Conservation (phyloP, 1,284 basidiomycete species). For the Hemileia vastatrix region DNA sequence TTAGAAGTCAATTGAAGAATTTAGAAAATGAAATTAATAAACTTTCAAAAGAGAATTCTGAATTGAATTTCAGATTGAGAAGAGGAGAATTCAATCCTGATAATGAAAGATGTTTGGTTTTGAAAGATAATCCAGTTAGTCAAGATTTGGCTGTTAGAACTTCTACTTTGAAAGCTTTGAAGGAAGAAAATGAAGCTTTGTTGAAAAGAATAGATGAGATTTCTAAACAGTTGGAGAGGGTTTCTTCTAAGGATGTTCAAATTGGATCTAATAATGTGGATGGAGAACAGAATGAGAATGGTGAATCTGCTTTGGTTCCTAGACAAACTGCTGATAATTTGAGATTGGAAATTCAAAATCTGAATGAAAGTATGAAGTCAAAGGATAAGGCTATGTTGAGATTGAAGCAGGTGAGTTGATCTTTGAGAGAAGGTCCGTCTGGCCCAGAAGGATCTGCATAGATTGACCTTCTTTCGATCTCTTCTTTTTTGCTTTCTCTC, state of each 20-base stretch:
- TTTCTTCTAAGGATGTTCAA: neutral
- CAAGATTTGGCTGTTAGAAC: constrained; percentile 61
- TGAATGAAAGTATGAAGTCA: constrained; percentile 49
- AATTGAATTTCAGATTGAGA: no score
- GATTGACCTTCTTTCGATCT: neutral
- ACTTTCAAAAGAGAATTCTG: no score
- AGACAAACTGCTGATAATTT: constrained; percentile 58
- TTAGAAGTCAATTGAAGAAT: no score
- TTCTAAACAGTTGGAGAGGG: constrained; percentile 31
- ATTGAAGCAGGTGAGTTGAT: constrained; percentile 53
- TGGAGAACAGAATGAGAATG: constrained; percentile 50
- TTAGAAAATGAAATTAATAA: no score
- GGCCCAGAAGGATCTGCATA: constrained; percentile 10
- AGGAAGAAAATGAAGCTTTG: constrained; percentile 64
- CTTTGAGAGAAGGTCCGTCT: no score
- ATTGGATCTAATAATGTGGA: constrained; percentile 46
- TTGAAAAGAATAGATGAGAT: constrained; percentile 44
- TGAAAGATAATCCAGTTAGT: constrained; percentile 65
- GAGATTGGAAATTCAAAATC: constrained; percentile 54
- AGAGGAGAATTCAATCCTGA: constrained; percentile 66
- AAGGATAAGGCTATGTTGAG: constrained; percentile 64
- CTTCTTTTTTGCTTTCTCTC: neutral
- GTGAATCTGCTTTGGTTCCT: constrained; percentile 54
- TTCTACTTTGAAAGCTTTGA: constrained; percentile 59
- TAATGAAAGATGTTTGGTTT: constrained; percentile 58